Conservation (phyloP, 305 asterid species). For the Fraxinus angustifolia region DNA sequence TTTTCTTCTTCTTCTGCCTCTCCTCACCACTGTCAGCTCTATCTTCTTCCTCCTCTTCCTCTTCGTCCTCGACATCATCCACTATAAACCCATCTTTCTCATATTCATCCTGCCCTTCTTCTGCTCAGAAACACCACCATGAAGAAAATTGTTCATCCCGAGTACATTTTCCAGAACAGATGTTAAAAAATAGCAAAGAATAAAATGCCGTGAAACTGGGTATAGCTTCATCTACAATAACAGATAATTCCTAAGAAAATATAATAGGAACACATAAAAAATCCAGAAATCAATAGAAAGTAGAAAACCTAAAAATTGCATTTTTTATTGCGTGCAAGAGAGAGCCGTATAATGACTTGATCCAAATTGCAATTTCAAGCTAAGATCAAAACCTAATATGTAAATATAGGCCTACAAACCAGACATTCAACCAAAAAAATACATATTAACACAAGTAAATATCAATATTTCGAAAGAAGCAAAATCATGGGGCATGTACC, state of each 20-base stretch:
- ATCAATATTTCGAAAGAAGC: neutral
- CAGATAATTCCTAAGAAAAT: neutral
- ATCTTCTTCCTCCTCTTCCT: slow-evolving; percentile 17
- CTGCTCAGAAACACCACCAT: slow-evolving; percentile 12
- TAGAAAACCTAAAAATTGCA: too few species aligned
- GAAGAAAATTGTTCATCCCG: too few species aligned
- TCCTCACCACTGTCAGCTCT: slow-evolving; percentile 2
- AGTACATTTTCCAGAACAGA: slow-evolving; percentile 5
- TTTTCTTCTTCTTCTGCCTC: slow-evolving; percentile 18
- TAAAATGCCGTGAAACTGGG: neutral
- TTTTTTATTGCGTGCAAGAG: too few species aligned
- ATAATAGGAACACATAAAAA: neutral
- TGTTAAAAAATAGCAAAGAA: neutral
- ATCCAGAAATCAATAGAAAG: too few species aligned
- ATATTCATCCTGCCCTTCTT: slow-evolving; percentile 15
- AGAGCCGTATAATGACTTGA: neutral
- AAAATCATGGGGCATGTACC: slow-evolving; percentile 40
- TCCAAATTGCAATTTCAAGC: neutral
- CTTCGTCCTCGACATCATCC: slow-evolving; percentile 15
- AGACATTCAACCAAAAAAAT: slow-evolving; percentile 1
- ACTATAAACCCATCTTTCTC: slow-evolving; percentile 23
- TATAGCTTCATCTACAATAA: neutral
- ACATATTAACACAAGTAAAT: neutral
- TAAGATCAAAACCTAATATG: neutral
- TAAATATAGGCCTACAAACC: neutral